Conservation (phyloP, 2,329 filamentous ascomycete genomes). For the Emydomyces testavorans region DNA sequence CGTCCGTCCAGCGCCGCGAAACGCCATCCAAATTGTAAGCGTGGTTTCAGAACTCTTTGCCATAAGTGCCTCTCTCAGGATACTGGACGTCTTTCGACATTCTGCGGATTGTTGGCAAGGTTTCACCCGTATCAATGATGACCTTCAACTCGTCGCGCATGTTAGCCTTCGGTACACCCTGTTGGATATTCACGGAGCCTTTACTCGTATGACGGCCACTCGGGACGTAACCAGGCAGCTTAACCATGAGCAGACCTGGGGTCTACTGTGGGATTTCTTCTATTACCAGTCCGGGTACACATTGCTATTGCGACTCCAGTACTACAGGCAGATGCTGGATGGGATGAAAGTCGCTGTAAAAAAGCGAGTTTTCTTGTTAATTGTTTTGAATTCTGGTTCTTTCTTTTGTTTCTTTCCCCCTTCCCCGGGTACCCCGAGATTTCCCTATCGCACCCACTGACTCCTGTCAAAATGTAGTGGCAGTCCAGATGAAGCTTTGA, state of each 20-base stretch:
- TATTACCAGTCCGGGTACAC: conserved; percentile 37
- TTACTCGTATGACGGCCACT: conserved; percentile 36
- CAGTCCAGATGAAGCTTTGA: conserved; percentile 13
- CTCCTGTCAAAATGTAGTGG: conserved; percentile 9
- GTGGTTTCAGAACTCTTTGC: conserved; percentile 45
- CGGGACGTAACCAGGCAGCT: conserved; percentile 14
- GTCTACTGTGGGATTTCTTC: conserved; percentile 38
- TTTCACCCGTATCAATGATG: conserved; percentile 34
- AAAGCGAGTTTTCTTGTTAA: conserved; percentile 32
- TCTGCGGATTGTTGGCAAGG: conserved; percentile 31
- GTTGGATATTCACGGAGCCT: conserved; percentile 39
- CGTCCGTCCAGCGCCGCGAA: conserved; percentile 40
- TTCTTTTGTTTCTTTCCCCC: not conserved
- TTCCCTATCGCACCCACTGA: not conserved
- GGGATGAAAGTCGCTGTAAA: conserved; percentile 36
- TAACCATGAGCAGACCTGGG: conserved; percentile 42
- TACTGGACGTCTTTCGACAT: conserved; percentile 35
- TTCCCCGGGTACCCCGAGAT: not conserved
- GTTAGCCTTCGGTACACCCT: conserved; percentile 42
- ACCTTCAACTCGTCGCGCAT: conserved; percentile 38
- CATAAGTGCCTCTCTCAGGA: conserved; percentile 42
- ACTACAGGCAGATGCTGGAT: conserved; percentile 41
- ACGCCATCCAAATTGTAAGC: conserved; percentile 43
- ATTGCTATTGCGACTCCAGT: conserved; percentile 39
- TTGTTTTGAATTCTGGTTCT: not conserved